phyloP scores from a whole-genome alignment of 208 protist species.

The Leishmania tarentolae region DNA sequence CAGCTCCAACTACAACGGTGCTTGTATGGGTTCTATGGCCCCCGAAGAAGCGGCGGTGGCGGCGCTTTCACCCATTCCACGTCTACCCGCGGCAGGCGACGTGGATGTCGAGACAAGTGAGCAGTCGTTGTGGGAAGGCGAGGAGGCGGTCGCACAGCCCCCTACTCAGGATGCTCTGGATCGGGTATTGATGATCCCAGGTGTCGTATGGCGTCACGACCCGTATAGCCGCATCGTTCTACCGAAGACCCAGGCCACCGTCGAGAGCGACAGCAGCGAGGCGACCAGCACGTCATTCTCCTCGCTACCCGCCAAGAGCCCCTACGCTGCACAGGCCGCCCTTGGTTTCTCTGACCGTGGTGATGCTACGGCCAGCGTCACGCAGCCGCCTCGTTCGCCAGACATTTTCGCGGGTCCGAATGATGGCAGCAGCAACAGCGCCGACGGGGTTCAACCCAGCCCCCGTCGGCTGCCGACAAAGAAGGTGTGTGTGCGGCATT shows the following conservation, averaged over 20 bases:
- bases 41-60: conserved; percentile 14
- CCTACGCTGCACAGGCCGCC: neutral
- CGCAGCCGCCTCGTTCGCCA: conserved; percentile 7
- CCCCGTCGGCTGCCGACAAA: conserved; percentile 30
- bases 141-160: neutral
- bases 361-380: neutral
- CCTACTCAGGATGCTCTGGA: conserved; percentile 26
- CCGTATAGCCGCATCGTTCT: conserved; percentile 63
- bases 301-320: conserved; percentile 5
- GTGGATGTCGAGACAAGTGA: conserved; percentile 5
- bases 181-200: conserved; percentile 34
- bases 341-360: neutral
- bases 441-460: conserved; percentile 16
- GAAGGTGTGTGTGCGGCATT: conserved; percentile 37
- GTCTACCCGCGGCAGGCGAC: neutral
- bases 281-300: neutral
- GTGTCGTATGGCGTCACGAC: conserved; percentile 70
- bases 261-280: conserved; percentile 1
- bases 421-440: neutral
- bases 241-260: neutral
- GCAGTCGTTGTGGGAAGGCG: neutral
- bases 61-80: conserved; percentile 28
- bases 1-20: neutral
- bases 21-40: neutral
- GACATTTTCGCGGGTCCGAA: neutral